phyloP scores from a whole-genome alignment of 2,329 filamentous ascomycete genomes.

The Fusarium tanahbumbuense region DNA sequence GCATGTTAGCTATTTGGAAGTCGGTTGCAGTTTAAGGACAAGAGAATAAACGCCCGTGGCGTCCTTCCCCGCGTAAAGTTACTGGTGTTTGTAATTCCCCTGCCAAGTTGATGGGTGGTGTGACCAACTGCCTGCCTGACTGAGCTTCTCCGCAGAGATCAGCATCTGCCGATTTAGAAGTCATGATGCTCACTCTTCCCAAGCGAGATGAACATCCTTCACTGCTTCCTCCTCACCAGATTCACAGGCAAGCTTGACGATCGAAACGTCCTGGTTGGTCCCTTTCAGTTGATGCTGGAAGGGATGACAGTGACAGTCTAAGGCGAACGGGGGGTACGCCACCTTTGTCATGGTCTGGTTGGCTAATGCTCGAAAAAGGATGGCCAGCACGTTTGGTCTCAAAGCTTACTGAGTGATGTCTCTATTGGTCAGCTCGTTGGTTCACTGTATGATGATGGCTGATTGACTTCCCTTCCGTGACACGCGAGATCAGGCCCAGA shows the following conservation, averaged over 20 bases:
- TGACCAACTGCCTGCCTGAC: constrained; percentile 22
- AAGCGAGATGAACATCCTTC: constrained; percentile 9
- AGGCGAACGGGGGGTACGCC: constrained; percentile 25
- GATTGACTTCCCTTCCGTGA: constrained; percentile 27
- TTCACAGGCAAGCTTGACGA: constrained; percentile 16
- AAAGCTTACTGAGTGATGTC: constrained; percentile 28
- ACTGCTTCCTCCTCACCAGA: neutral
- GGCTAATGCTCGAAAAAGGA: constrained; percentile 29
- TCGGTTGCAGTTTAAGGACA: constrained; percentile 12
- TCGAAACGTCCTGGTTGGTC: constrained; percentile 34
- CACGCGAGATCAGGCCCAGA: constrained; percentile 33
- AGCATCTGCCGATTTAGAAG: constrained; percentile 16
- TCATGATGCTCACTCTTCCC: constrained; percentile 35
- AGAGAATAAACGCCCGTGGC: constrained; percentile 26
- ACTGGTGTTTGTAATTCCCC: constrained; percentile 37
- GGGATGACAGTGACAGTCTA: constrained; percentile 8
- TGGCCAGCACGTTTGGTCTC: constrained; percentile 32
- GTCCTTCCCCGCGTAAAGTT: constrained; percentile 25
- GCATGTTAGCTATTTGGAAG: constrained; percentile 11
- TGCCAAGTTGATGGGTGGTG: constrained; percentile 39
- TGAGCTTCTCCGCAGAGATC: constrained; percentile 32
- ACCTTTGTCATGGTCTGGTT: constrained; percentile 37
- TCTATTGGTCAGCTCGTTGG: constrained; percentile 22
- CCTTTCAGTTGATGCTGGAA: neutral
- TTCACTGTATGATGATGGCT: constrained; percentile 31